phyloP scores from a whole-genome alignment of 2,329 filamentous ascomycete genomes.

The Fusarium udum region DNA sequence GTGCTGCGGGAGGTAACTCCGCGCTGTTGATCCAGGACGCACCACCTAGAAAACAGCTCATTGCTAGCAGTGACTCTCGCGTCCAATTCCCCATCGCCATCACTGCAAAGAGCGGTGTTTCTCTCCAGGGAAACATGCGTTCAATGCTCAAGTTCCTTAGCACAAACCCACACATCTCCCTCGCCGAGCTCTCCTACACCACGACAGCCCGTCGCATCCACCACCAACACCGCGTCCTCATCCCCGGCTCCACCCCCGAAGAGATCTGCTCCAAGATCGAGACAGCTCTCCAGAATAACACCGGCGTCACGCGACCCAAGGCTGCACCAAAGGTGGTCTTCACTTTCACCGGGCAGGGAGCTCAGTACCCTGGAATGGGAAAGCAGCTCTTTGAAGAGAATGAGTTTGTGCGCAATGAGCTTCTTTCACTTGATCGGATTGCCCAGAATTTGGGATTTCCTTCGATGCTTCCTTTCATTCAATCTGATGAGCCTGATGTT shows the following conservation, averaged over 20 bases:
- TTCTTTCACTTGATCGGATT: slow-evolving; percentile 48
- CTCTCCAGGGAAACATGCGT: slow-evolving; percentile 18
- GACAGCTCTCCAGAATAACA: slow-evolving; percentile 8
- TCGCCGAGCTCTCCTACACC: slow-evolving; percentile 61
- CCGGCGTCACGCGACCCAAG: slow-evolving; percentile 19
- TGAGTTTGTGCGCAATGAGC: slow-evolving; percentile 46
- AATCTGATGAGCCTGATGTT: slow-evolving; percentile 24
- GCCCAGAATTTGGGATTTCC: slow-evolving; percentile 49
- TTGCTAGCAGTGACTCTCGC: slow-evolving; percentile 52
- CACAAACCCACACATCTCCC: slow-evolving; percentile 39
- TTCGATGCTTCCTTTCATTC: slow-evolving; percentile 42
- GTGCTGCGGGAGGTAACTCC: slow-evolving; percentile 77
- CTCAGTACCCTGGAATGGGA: slow-evolving; percentile 45
- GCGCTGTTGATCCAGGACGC: slow-evolving; percentile 69
- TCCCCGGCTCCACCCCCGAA: not conserved
- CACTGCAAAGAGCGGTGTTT: slow-evolving; percentile 14
- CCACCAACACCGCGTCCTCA: slow-evolving; percentile 57
- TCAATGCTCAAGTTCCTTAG: slow-evolving; percentile 15
- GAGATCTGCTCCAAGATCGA: slow-evolving; percentile 22
- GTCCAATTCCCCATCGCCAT: slow-evolving; percentile 17
- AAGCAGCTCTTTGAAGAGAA: slow-evolving; percentile 48
- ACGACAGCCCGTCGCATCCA: slow-evolving; percentile 47
- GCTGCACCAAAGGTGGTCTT: slow-evolving; percentile 44
- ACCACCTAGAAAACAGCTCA: slow-evolving; percentile 46
- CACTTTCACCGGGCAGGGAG: slow-evolving; percentile 58